Base-by-base conservation (phyloP, 805 yeast genomes). In the Huiozyma sinensis region DNA sequence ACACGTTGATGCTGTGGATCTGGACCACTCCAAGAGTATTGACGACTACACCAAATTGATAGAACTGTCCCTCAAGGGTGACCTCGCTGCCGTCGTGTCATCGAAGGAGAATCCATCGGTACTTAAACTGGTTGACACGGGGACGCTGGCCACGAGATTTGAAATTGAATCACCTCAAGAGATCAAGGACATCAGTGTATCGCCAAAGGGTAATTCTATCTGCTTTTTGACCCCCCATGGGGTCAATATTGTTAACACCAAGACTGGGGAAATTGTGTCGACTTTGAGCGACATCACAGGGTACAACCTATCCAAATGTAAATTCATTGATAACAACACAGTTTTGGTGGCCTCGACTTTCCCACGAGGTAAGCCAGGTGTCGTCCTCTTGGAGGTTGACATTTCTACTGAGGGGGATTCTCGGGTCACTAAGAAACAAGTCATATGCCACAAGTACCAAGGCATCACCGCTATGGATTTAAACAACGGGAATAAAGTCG, bases 11-110 rank as follows among this genome's bases (percentile, higher is more conserved):
- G 71, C 82, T n/a, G 73, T 76, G 35, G 86, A 81, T 60, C 65
- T 74, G 50, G 61, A 64, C 38, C 58, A 79, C 45, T 64, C 76
- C 11, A 68, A 54, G 41, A 71, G 69, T 41, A 56, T 66, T 1
- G 77, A 75, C n/a, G 83, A 77, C 41, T 85, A 84, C 57, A 58
- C 64, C 39, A 86, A 84, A 58, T 60, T 75, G 24, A 72, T 86
- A 2, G 64, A 70, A 34, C 58, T 83, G 27, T 68, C 88, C 0
- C 63, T 67, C 28, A 79, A 80, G 54, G 80, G 77, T 24, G 56
- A 76, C 2, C 64, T 76, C 9, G 83, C 84, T 6, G 83, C 81
- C 4, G 67, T 83, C 45, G 77, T 83, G 45, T 77, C 89, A 32
- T 79, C 89, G 1, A 69, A 71, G 28, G 67, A 69, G 9, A 6